Percentiles rank a stretch among this genome's conserved stretches.
These are phyloP conservation scores for Vickermania ingenoplastis DNA, from an alignment of 208 protist genomes.

Conservation along the genomic window DNA sequence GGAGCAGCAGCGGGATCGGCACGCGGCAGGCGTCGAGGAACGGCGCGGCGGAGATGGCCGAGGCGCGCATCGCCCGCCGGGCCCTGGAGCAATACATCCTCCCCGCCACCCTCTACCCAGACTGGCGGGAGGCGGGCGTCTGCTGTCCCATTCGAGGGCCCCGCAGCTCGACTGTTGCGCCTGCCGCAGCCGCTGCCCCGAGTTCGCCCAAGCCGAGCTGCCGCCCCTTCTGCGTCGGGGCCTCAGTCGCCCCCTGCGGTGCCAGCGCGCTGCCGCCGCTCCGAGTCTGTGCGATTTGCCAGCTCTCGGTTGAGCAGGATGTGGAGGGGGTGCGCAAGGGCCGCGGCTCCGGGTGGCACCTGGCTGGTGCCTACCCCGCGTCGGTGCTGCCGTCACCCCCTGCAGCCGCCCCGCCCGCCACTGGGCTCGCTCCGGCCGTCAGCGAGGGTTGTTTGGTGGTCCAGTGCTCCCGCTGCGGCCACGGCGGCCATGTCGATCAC, in stretches of 20 bases:
- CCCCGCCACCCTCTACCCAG: background rate
- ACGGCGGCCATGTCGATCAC: conserved; percentile 70
- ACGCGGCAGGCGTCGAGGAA: background rate
- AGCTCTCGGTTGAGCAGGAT: conserved; percentile 30
- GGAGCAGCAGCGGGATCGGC: background rate
- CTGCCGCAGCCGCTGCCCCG: background rate
- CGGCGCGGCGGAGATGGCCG: conserved; percentile 18
- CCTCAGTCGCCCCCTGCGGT: background rate
- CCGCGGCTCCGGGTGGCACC: background rate
- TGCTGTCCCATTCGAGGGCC: background rate
- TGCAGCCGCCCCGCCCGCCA: background rate
- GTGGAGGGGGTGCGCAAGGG: background rate
- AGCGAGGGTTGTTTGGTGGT: conserved; percentile 48
- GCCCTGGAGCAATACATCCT: conserved; percentile 18
- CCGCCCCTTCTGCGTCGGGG: background rate
- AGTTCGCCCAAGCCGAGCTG: conserved; percentile 1
- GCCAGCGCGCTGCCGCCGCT: conserved; percentile 24
- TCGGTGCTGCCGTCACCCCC: background rate
- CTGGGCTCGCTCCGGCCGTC: background rate
- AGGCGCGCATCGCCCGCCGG: conserved; percentile 26
- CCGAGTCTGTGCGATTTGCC: conserved; percentile 53
- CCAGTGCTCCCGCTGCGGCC: conserved; percentile 61
- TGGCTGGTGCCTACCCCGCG: background rate
- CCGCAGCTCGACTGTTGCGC: background rate
- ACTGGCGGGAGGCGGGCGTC: background rate